Conservation (phyloP, 2,329 filamentous ascomycete genomes). For the Scytalidium lignicola region DNA sequence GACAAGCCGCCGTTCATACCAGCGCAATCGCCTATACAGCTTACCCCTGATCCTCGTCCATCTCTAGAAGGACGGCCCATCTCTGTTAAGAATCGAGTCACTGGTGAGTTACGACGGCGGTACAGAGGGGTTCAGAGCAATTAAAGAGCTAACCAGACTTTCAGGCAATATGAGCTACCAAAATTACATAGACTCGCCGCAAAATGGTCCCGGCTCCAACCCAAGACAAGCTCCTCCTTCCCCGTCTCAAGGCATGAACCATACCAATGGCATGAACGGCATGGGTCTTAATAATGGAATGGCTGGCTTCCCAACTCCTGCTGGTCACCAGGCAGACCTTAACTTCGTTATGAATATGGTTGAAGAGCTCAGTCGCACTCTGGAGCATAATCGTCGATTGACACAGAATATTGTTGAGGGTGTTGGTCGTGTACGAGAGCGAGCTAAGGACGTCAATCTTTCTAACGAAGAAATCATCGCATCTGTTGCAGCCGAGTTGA, state of each 20-base stretch:
- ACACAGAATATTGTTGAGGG: constrained; percentile 61
- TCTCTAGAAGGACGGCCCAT: no score
- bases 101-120: not conserved
- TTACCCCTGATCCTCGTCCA: no score
- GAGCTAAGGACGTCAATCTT: constrained; percentile 46
- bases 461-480: constrained; percentile 55
- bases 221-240: constrained; percentile 26
- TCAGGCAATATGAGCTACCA: constrained; percentile 14
- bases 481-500: constrained; percentile 50
- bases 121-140: not conserved
- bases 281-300: constrained; percentile 14
- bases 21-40: not conserved
- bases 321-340: constrained; percentile 62
- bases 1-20: not conserved
- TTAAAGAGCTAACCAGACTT: not conserved
- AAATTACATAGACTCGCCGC: constrained; percentile 20
- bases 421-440: constrained; percentile 55
- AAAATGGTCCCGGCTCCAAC: constrained; percentile 7
- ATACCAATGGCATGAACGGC: constrained; percentile 26
- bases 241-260: constrained; percentile 22
- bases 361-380: constrained; percentile 45
- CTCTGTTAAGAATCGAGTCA: not conserved
- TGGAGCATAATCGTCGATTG: constrained; percentile 47
- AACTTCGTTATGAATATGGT: constrained; percentile 66
- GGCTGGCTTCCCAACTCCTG: constrained; percentile 48